These are phyloP conservation scores for Cutaneotrichosporon sp. DNA, from an alignment of 1,284 basidiomycete genomes.

Conservation along the genomic window DNA sequence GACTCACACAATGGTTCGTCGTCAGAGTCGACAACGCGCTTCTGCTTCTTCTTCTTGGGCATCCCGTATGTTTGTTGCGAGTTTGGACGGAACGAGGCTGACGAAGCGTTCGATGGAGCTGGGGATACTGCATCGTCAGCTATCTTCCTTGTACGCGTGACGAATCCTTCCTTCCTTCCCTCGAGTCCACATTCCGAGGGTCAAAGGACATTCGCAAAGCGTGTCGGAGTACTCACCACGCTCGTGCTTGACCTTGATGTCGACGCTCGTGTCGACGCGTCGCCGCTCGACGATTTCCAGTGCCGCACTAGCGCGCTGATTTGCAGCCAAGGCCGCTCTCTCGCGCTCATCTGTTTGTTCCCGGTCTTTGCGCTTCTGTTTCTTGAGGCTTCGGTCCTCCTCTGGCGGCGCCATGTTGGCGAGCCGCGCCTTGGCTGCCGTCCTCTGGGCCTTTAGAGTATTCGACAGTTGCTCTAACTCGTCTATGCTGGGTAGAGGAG, in stretches of 20 bases:
- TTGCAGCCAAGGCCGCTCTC: conserved; percentile 53
- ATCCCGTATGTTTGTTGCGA: conserved; percentile 47
- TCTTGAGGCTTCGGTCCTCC: conserved; percentile 66
- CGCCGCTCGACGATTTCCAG: conserved; percentile 38
- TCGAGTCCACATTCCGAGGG: background rate
- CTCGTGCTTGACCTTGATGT: conserved; percentile 45
- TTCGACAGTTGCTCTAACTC: conserved; percentile 67
- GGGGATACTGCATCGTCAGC: conserved; percentile 37
- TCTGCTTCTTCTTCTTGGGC: conserved; percentile 82
- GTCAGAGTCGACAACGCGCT: conserved; percentile 66
- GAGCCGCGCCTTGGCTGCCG: conserved; percentile 61
- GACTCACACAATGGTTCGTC: conserved; percentile 67
- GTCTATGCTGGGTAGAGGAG: conserved; percentile 64
- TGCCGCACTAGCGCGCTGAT: conserved; percentile 34
- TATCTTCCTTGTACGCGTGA: background rate
- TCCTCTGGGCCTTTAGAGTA: conserved; percentile 61
- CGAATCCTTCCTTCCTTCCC: background rate
- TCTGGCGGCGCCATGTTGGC: conserved; percentile 66
- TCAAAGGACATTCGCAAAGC: background rate
- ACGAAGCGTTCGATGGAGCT: conserved; percentile 45
- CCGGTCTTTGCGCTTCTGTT: conserved; percentile 64
- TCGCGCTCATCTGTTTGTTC: conserved; percentile 61
- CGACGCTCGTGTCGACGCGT: conserved; percentile 14
- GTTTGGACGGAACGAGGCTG: conserved; percentile 33
- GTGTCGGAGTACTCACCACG: conserved; percentile 32